A percentile compares a stretch with the other conserved stretches of the same genome.
Conservation (phyloP, 108 stramenopile genomes). For the Pseudonitzschia multiseries region DNA sequence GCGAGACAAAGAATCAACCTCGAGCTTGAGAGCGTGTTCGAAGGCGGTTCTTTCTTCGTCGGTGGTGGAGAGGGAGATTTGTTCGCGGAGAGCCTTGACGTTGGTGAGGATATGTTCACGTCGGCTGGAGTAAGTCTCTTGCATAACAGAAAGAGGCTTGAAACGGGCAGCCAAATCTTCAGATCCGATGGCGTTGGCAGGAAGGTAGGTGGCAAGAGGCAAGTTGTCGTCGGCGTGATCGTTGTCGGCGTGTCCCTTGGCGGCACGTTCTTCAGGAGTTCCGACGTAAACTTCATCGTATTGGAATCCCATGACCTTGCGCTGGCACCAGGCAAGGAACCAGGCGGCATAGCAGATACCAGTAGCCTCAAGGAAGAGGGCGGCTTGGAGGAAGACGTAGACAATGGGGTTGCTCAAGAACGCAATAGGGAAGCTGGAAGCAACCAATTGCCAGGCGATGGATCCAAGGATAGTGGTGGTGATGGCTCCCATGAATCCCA, state of each 20-base stretch:
- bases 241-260: conserved; percentile 30
- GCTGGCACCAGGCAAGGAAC: conserved; percentile 52
- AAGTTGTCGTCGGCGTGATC: conserved; percentile 3
- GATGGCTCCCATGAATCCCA: conserved; percentile 65
- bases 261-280: conserved; percentile 58
- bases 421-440: conserved; percentile 60
- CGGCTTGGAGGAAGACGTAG: conserved; percentile 47
- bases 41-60: conserved; percentile 30
- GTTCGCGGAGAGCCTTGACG: conserved; percentile 33
- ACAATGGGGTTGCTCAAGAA: conserved; percentile 63
- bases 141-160: not conserved
- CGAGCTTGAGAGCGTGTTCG: conserved; percentile 29
- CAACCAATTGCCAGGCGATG: conserved; percentile 68
- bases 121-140: conserved; percentile 14
- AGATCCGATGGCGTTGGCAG: conserved; percentile 17
- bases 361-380: conserved; percentile 54
- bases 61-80: conserved; percentile 12
- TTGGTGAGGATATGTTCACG: conserved; percentile 31
- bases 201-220: conserved; percentile 32
- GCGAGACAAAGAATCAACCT: conserved; percentile 21
- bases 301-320: conserved; percentile 49
- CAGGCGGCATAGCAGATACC: conserved; percentile 70
- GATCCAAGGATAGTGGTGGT: conserved; percentile 72
- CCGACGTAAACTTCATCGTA: conserved; percentile 66
- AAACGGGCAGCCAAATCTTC: not conserved